These are phyloP conservation scores for Blepharisma stoltei DNA, from an alignment of 73 alveolate species.

Conservation along the genomic window DNA sequence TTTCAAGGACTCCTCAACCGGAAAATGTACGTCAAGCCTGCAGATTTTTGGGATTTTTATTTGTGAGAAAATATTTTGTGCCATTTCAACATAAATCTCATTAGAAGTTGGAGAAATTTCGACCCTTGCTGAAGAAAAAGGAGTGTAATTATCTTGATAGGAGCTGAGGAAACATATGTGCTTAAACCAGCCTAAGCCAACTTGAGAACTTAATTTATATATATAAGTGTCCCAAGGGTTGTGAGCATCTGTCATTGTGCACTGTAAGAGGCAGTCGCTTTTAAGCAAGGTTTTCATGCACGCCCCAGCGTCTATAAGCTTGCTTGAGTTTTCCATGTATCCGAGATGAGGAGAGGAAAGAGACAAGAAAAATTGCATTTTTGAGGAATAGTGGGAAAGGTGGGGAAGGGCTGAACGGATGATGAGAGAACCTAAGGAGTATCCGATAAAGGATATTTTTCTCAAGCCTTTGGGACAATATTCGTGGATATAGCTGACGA, in stretches of 20 bases:
- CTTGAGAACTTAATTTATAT: slow-evolving; percentile 75
- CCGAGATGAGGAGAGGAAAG: slow-evolving; percentile 96
- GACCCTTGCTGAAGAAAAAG: slow-evolving; percentile 94
- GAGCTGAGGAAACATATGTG: slow-evolving; percentile 85
- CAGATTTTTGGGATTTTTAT: slow-evolving; percentile 65
- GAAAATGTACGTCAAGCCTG: slow-evolving; percentile 90
- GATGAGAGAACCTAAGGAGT: slow-evolving; percentile 97
- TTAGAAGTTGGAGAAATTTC: slow-evolving; percentile 74
- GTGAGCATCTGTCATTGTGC: slow-evolving; percentile 84
- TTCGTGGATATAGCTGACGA: slow-evolving; percentile 68
- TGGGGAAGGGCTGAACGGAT: slow-evolving; percentile 74
- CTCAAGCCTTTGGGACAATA: slow-evolving; percentile 81
- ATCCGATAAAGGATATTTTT: slow-evolving; percentile 96
- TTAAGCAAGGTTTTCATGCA: slow-evolving; percentile 58
- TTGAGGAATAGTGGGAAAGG: slow-evolving; percentile 71
- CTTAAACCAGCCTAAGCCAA: slow-evolving; percentile 90
- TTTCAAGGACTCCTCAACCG: slow-evolving; percentile 88
- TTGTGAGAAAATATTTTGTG: slow-evolving; percentile 69
- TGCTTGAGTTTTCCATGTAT: slow-evolving; percentile 62
- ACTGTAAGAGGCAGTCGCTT: slow-evolving; percentile 77
- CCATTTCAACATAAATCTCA: slow-evolving; percentile 83
- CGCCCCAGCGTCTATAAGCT: slow-evolving; percentile 53
- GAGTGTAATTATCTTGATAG: slow-evolving; percentile 94
- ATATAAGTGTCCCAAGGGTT: slow-evolving; percentile 85
- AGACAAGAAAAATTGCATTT: slow-evolving; percentile 86